Conservation (phyloP, 192 early-diverging fungal genomes). For the Diversispora epigaea region DNA sequence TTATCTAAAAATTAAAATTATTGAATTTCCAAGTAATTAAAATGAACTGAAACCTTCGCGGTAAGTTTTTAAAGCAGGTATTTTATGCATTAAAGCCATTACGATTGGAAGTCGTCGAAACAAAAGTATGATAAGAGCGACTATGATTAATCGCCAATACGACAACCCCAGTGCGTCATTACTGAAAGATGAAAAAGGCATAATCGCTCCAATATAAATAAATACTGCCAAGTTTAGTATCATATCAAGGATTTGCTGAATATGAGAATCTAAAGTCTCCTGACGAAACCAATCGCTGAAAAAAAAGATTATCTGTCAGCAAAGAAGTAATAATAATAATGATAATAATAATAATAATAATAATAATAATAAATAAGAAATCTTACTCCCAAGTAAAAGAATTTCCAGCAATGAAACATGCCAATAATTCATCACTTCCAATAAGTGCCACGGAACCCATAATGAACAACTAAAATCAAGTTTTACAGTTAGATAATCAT, state of each 20-base stretch:
- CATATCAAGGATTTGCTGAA: slow-evolving; percentile 84
- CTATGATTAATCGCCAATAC: slow-evolving; percentile 62
- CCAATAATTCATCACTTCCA: slow-evolving; percentile 64
- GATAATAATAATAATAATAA: background rate
- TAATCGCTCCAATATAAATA: slow-evolving; percentile 76
- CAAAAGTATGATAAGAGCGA: slow-evolving; percentile 59
- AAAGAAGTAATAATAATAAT: background rate
- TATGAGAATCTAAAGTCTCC: slow-evolving; percentile 69
- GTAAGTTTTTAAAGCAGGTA: slow-evolving; percentile 64
- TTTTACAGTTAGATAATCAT: background rate
- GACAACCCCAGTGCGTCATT: slow-evolving; percentile 47
- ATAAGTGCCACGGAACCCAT: slow-evolving; percentile 62
- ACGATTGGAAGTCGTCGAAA: slow-evolving; percentile 72
- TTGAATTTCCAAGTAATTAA: background rate
- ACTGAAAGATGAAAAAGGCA: slow-evolving; percentile 70
- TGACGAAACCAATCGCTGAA: slow-evolving; percentile 77
- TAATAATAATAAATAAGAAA: background rate
- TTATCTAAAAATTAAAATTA: no score
- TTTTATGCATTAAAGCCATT: slow-evolving; percentile 54
- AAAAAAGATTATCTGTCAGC: background rate
- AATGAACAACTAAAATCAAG: slow-evolving; percentile 36
- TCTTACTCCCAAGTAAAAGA: slow-evolving; percentile 72
- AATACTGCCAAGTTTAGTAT: slow-evolving; percentile 84
- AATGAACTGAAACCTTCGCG: slow-evolving; percentile 54
- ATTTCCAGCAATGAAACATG: slow-evolving; percentile 68